phyloP scores from a whole-genome alignment of 176 grass and related monocot species.

The Panicum miliaceum region DNA sequence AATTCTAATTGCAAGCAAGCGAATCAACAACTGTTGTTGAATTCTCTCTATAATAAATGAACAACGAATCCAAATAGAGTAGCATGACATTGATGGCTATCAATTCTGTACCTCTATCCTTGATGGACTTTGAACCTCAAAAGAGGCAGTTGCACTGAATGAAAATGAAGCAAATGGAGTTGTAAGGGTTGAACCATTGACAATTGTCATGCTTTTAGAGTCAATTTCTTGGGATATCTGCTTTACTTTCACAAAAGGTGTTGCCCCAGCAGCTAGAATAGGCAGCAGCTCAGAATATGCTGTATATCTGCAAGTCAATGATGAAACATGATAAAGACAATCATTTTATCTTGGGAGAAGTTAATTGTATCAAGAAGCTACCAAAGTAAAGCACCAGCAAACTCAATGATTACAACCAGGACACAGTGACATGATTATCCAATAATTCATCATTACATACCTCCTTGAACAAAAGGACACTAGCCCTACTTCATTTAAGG shows the following conservation, averaged over 20 bases:
- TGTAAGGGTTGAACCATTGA: conserved; percentile 76
- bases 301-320: conserved; percentile 72
- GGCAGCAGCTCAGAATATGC: conserved; percentile 90
- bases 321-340: conserved; percentile 25
- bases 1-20: background rate
- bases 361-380: background rate
- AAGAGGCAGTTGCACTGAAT: conserved; percentile 87
- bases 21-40: background rate
- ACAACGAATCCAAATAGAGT: background rate
- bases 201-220: conserved; percentile 59
- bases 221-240: conserved; percentile 89
- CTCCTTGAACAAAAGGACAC: background rate
- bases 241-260: conserved; percentile 81
- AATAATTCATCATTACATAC: background rate
- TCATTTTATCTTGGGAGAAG: background rate
- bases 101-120: conserved; percentile 74
- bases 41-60: background rate
- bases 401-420: background rate
- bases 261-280: conserved; percentile 72
- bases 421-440: background rate
- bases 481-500: background rate
- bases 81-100: background rate
- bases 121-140: conserved; percentile 76
- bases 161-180: conserved; percentile 82
- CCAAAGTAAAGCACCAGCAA: background rate